Base-by-base conservation (phyloP, 1,139 yeast species). In the Candida pseudoviswanathii region DNA sequence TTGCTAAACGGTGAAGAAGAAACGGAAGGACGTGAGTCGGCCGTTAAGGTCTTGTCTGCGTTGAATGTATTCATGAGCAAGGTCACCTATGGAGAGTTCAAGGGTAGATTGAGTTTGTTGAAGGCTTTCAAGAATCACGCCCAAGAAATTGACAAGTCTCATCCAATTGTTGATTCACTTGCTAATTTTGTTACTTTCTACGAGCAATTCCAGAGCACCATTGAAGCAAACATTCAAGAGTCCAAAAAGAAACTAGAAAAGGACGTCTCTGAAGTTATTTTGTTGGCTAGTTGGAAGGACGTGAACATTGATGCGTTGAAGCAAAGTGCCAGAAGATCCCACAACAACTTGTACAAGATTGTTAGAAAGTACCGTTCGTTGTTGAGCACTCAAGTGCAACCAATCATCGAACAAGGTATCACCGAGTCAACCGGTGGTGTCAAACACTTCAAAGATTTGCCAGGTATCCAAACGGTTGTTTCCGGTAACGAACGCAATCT, bases 231-330 rank as follows among this genome's bases (percentile, higher is more conserved):
- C 16, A 66, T 91, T 26, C 61, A 58, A 0, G 64, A 65, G 1
- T 76, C 77, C 1, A 82, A 78, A 62, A 81, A 77, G 57, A 67
- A 69, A 5, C 70, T 94, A 38, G 91, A 86, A 53, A 92, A 91
- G 61, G 94, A 90, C 48, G 81, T 94, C 26, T 77, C 83, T 41
- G 99, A 95, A 52, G 86, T 91, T 4, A 90, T 94, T 45, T 71
- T 90, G 45, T 75, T 95, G 30, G 97, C 98, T 1, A 89, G 97
- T 62, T 95, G 99, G 98, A 91, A 92, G 60, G 99, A 95, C 68
- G 94, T 92, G 9, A 95, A 95, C 61, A 84, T 91, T 44, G 96
- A 87, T 62, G 97, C 99, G 0, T 77, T 95, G 58, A 90, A 89
- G 58, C 97, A 92, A 67, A 89, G 97, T 69, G 94, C 99, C 3